Evolutionary conservation across 2,329 filamentous ascomycete species (phyloP), one percentile per base, ranked within the genome.

Genomic region (Stagonosporopsis rhizophila): DNA sequence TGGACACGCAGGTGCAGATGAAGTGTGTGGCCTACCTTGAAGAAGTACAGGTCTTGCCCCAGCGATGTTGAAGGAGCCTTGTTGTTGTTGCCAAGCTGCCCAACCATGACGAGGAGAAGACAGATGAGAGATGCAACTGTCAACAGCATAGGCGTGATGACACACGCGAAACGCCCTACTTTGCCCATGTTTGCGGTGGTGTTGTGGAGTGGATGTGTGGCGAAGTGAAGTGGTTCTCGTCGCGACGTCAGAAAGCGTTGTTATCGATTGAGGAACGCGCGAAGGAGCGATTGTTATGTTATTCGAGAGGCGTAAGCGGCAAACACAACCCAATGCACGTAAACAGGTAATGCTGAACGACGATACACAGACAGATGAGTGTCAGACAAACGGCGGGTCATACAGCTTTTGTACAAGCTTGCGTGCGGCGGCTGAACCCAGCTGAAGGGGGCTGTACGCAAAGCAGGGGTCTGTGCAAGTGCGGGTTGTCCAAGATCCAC

Each of bases 101-200:
- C 84, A 46, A 86, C 64, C 60, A 84, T 82, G 48, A 88, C 81
- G 35, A 88, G 72, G 44, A 85, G 68, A 51, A 87, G 76, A 66
- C 89, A 89, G 68, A 95, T 79, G 69, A 97, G 82, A 56, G 90
- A 89, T 61, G 84, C 89, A 68, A 95, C 79, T 19, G 91, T 94
- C 71, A 96, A 84, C 62, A 86, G 81, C 79, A 96, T 92, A 58
- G 94, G 94, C 81, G 92, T 81, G 78, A 90, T 85, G 78, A 98
- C 95, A 79, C 92, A 97, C 75, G 90, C 81, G 69, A 94, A 86
- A 72, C 94, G 87, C 66, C 91, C 93, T 72, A 85, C 82, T 79
- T 89, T 87, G 61, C 87, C 87, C 88, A 90, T 90, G 30, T 60
- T 81, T 68, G 66, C 66, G 56, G 47, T 40, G 25, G 27, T 48